These are phyloP conservation scores for Selaginella tamariscina DNA, from an alignment of 75 land plant genomes.

Conservation along the genomic window DNA sequence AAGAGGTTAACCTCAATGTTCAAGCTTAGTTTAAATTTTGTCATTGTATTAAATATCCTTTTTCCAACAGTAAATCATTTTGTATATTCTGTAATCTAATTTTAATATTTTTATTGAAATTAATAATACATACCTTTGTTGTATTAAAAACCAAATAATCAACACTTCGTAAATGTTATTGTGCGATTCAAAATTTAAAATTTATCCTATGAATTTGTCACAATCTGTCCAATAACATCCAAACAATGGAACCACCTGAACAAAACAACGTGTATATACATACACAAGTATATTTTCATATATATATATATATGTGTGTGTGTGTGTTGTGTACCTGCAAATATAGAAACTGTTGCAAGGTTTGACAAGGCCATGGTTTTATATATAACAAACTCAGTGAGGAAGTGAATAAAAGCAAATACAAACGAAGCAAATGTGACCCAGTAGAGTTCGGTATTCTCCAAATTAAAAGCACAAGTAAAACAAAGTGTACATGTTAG, in stretches of 20 bases:
- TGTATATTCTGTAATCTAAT: too few species aligned
- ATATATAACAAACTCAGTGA: conserved; percentile 73
- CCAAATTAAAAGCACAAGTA: conserved; percentile 78
- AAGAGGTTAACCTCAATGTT: too few species aligned
- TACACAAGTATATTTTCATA: not conserved
- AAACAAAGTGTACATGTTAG: conserved; percentile 88
- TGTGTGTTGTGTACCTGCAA: conserved; percentile 55
- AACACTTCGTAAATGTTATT: too few species aligned
- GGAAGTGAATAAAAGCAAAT: conserved; percentile 79
- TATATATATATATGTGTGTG: not conserved
- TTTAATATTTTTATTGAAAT: too few species aligned
- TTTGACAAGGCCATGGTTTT: conserved; percentile 66
- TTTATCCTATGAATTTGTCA: too few species aligned
- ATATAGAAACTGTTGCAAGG: conserved; percentile 60
- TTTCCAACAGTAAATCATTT: too few species aligned
- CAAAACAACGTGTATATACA: not conserved
- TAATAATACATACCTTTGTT: too few species aligned
- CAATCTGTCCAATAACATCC: conserved; percentile 71
- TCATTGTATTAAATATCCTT: too few species aligned
- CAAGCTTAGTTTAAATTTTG: too few species aligned
- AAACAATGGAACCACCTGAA: conserved; percentile 57
- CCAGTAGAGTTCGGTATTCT: conserved; percentile 56
- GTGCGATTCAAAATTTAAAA: too few species aligned
- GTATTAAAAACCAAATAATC: too few species aligned
- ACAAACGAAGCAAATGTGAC: conserved; percentile 80